phyloP scores from a whole-genome alignment of 768 basidiomycete genomes.

The Leccinum olivaceopallidum region DNA sequence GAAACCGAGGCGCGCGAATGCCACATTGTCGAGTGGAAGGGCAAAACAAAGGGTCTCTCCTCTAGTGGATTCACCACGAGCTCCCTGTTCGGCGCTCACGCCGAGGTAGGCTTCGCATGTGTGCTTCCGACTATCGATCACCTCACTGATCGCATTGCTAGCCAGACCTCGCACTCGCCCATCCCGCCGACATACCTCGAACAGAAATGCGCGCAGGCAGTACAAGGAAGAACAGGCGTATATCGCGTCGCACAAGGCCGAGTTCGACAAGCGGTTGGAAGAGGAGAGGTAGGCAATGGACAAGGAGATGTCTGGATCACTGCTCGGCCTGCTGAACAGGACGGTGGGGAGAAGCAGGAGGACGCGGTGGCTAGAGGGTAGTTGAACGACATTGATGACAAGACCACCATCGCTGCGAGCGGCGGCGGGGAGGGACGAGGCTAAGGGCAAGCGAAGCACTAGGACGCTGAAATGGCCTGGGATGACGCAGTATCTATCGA shows the following conservation, averaged over 20 bases:
- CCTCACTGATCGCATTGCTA: neutral
- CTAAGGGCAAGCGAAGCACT: too few relatives aligned
- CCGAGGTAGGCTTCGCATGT: conserved; percentile 30
- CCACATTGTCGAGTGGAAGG: conserved; percentile 82
- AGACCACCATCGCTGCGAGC: too few relatives aligned
- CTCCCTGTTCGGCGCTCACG: conserved; percentile 40
- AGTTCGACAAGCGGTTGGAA: conserved; percentile 51
- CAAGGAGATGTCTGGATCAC: conserved; percentile 45
- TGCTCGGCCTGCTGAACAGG: conserved; percentile 34
- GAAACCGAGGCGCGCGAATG: conserved; percentile 81
- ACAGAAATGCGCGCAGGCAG: conserved; percentile 49
- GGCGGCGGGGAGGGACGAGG: too few relatives aligned
- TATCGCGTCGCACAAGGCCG: conserved; percentile 48
- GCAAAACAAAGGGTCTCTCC: conserved; percentile 39
- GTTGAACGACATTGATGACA: too few relatives aligned
- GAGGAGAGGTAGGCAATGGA: conserved; percentile 51
- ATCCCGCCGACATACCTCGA: conserved; percentile 51
- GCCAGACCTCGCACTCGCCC: conserved; percentile 28
- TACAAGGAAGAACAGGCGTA: conserved; percentile 55
- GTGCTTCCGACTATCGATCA: neutral
- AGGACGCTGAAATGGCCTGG: too few relatives aligned
- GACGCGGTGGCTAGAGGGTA: neutral
- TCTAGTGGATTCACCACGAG: conserved; percentile 45
- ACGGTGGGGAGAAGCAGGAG: conserved; percentile 21
- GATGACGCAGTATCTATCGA: too few relatives aligned